phyloP scores from a whole-genome alignment of 164 flowering plant genomes.

The Liquidambar formosana region DNA sequence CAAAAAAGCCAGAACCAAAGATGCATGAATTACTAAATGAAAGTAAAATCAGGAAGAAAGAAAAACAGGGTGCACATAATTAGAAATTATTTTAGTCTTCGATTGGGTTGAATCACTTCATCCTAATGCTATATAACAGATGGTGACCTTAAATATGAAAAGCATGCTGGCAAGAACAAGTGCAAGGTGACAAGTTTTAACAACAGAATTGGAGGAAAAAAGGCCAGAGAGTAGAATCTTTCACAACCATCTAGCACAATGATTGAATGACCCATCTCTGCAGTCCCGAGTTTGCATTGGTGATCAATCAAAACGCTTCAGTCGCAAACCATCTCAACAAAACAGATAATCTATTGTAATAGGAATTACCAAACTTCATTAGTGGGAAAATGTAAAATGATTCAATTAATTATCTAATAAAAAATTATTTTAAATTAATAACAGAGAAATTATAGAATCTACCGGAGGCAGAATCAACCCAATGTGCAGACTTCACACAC shows the following conservation, averaged over 20 bases:
- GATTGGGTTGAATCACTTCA: too few species aligned
- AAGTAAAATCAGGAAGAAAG: neutral
- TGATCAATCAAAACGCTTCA: neutral
- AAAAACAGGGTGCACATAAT: neutral
- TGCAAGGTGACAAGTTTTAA: neutral
- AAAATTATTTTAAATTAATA: neutral
- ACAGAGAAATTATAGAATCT: neutral
- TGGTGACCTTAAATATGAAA: too few species aligned
- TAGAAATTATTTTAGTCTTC: neutral
- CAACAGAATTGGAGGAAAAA: neutral
- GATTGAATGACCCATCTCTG: neutral
- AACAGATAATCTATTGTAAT: neutral
- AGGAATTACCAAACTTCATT: neutral
- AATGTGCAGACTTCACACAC: too few species aligned
- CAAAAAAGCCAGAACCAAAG: too few species aligned
- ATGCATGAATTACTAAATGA: neutral
- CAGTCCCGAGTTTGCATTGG: neutral
- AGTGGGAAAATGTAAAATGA: neutral
- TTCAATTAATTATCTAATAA: neutral
- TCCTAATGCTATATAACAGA: too few species aligned
- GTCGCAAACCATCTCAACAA: neutral
- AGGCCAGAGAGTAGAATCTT: neutral
- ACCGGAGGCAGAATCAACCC: too few species aligned
- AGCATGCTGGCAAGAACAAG: too few species aligned
- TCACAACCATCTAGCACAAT: neutral